These are phyloP conservation scores for Solanum chilense DNA, from an alignment of 257 asterid species.

Conservation along the genomic window DNA sequence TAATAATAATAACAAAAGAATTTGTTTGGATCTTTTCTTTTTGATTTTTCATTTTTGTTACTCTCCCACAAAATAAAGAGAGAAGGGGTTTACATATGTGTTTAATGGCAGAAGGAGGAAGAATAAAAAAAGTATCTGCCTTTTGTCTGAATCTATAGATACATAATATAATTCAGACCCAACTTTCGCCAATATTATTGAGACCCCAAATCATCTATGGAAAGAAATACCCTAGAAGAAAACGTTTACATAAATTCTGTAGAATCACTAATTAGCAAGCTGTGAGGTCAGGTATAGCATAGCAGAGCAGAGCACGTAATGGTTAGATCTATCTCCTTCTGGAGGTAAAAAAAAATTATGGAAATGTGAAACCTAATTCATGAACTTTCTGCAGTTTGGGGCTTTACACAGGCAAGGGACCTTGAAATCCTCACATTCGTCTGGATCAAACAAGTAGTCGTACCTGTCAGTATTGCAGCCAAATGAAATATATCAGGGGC, in stretches of 20 bases:
- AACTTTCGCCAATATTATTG: constrained; percentile 1
- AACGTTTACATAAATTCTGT: constrained; percentile 7
- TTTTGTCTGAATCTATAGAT: constrained; percentile 3
- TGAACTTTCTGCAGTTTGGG: constrained; percentile 79
- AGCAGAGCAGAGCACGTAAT: background rate
- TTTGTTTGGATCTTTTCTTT: background rate
- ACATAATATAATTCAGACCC: background rate
- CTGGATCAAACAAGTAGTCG: constrained; percentile 89
- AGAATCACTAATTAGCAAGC: constrained; percentile 15
- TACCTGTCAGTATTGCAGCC: constrained; percentile 46
- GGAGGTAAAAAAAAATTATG: constrained; percentile 22
- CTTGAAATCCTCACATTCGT: constrained; percentile 76
- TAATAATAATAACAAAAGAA: background rate
- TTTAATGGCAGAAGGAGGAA: background rate
- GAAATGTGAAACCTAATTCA: constrained; percentile 46
- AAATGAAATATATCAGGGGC: background rate
- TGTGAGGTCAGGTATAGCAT: constrained; percentile 24
- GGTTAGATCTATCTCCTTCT: constrained; percentile 26
- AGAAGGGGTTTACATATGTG: background rate
- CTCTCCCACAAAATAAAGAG: background rate
- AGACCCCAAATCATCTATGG: constrained; percentile 3
- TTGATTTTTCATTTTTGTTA: background rate
- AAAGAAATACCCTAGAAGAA: background rate
- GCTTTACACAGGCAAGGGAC: constrained; percentile 93
- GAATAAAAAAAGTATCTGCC: background rate